Evolutionary conservation across 495 filamentous ascomycete genomes (phyloP), one percentile per base, ranked within the genome.

Genomic region (Xylaria intraflava): DNA sequence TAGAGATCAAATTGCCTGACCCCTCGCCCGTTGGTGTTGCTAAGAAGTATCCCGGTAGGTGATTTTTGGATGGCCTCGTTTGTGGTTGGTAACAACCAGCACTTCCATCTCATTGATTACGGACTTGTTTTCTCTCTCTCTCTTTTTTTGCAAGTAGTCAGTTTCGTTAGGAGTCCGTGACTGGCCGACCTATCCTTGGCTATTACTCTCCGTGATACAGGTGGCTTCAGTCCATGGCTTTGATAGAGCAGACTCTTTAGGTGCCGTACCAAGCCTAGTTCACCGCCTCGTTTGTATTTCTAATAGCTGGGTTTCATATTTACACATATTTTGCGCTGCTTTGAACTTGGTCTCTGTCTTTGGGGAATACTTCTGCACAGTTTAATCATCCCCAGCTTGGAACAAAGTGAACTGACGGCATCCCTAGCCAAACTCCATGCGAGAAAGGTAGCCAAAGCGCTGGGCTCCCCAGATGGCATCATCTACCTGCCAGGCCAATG

Each of bases 391-490:
- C 40, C 16, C 20, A 20, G 2, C 40, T 51, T 23, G 12, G n/a
- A 23, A 33, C 8, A 30, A 19, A 9, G 14, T 29, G 36, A 40
- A 51, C 61, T 57, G 56, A 57, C 26, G 30, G 33, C 45, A 27
- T 38, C 10, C 1, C 31, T 53, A 91, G 90, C 89, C 27, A 95
- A 93, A 65, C 75, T 83, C 55, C 88, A 96, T 66, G 89, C 87
- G 38, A 80, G 79, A 55, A 84, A 80, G 39, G 87, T 91, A 12
- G 84, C 82, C 11, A 73, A 77, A 45, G 77, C 83, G 50, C 80
- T 95, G 24, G 79, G 78, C 3, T 73, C 76, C 40, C 66, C 73
- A 20, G 61, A 73, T 45, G 89, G 89, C 26, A 60, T 92, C 50
- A 79, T 88, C 45, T 83, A 78, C 62, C 71, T 87, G 8, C 69